These are phyloP conservation scores for Rhizophora mangle DNA, from an alignment of 345 rosid genomes.

Conservation along the genomic window DNA sequence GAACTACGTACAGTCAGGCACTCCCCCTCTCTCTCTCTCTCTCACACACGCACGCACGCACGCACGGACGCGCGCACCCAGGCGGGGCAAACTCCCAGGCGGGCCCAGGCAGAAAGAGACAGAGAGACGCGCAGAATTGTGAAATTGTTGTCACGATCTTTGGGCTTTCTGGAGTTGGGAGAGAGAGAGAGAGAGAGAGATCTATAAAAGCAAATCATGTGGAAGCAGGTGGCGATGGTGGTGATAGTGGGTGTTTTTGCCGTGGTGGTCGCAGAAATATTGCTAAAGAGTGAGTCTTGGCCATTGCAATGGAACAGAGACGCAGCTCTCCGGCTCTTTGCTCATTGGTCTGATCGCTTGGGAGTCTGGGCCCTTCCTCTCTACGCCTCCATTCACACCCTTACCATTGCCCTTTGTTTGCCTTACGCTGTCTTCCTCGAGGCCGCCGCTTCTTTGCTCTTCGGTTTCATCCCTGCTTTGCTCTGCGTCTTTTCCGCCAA, in stretches of 20 bases:
- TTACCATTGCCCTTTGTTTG: conserved; percentile 70
- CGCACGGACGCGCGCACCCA: no score
- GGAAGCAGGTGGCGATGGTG: conserved; percentile 33
- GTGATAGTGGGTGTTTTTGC: conserved; percentile 33
- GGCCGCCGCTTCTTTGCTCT: conserved; percentile 79
- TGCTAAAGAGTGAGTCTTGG: background rate
- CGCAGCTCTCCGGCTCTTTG: conserved; percentile 37
- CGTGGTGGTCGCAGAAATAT: no score
- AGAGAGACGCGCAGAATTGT: no score
- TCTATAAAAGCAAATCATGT: conserved; percentile 15
- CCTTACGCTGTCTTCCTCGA: conserved; percentile 88
- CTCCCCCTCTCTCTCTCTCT: no score
- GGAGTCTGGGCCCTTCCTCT: conserved; percentile 91
- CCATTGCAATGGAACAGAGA: conserved; percentile 60
- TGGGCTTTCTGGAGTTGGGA: no score
- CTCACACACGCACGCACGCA: no score
- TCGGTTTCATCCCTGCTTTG: conserved; percentile 81
- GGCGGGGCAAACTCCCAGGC: no score
- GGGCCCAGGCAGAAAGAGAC: no score
- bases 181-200: background rate
- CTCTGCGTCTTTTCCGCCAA: conserved; percentile 76
- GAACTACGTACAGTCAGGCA: no score
- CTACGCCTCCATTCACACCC: conserved; percentile 72
- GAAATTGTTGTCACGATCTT: no score
- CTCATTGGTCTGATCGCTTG: conserved; percentile 57